Evolutionary conservation across 208 protist genomes (phyloP), one percentile per base, ranked within the genome.

Genomic region (Jaenimonas drosophilae): DNA sequence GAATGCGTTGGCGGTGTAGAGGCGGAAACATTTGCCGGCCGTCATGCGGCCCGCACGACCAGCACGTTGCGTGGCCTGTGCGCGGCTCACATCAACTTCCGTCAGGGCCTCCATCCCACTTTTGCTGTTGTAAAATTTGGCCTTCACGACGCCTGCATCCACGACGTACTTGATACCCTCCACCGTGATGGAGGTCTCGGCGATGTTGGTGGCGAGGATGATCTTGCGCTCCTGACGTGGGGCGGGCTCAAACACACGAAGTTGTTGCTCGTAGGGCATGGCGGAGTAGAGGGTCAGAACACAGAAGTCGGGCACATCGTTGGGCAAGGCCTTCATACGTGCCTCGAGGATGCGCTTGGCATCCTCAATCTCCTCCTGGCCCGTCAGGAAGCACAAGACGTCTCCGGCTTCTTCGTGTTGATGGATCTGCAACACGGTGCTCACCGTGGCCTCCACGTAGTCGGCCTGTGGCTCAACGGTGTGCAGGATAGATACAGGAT

Each of bases 101-200:
- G 91, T 62, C 4, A 99, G 77, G 12, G 76, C 76, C 60, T 99
- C 97, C 86, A 99, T 98, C 4, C 97, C 93, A 4, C 81, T 96
- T 47, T 92, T 81, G 26, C 94, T 95, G 67, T 98, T 98, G 68
- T 96, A 99, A 49, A 73, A 88, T 54, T 98, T 98, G 27, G 96
- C 94, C 79, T 99, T 99, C 21, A 81, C 88, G 33, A 98, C 97
- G 0, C 98, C 97, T 36, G 78, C 76, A 67, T 99, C 98, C 28
- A 99, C 92, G 1, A 99, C 97, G 71, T 98, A 99, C 26, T 96
- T 84, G 49, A 99, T 98, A 23, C 95, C 96, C 63, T 99, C 92
- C 34, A 99, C 98, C 11, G 98, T 99, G 17, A 99, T 81, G 25
- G 97, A 99, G 2, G 98, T 99, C 55, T 99, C 97, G 26, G 98